Evolutionary conservation across 2,329 filamentous ascomycete genomes (phyloP), one percentile per base, ranked within the genome.

Genomic region (Hypoxylon sp.): DNA sequence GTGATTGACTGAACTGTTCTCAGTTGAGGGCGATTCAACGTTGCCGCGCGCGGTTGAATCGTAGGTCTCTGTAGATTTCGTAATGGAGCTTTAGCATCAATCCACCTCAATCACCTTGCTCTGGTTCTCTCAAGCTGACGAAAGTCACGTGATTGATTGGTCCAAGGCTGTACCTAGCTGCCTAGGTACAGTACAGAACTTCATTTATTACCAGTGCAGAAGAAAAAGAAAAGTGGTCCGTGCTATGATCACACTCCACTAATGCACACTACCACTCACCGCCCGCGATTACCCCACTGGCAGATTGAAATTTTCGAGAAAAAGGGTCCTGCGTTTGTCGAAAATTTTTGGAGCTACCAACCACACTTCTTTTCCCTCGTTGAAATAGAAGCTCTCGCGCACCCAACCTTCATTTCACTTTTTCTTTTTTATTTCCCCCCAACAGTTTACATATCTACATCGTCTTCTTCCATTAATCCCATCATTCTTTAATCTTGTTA

Each of bases 401-500:
- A 13, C 47, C 14, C 5, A 29, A 10, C 17, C 26, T 13, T 22
- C 72, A 73, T 47, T n/a, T 47, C 73, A 72, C 19, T 73, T 9
- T 22, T 52, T 19, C 50, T 61, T 42, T 48, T 31, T 50, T 31
- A 26, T 9, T 51, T 51, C 44, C 52, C 46, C 33, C 24, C 50
- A 31, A 53, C 44, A 35, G 37, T 46, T 57, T 55, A 58, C 3
- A 17, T 54, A 5, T 53, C 29, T 2, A 50, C 48, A 48, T 29
- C 2, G 4, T 26, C 14, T 39, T 17, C n/a, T 35, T 19, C 47
- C 17, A 58, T 51, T 11, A 24, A 51, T 63, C 14, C 17, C 5
- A 9, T 24, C 10, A 35, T 39, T 29, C 8, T 51, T n/a, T 26
- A 26, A 46, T 71, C 69, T 65, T 63, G 67, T 81, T 79, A 85